Conservation (phyloP, 2,329 filamentous ascomycete species). For the Sodiomyces alkalinus region DNA sequence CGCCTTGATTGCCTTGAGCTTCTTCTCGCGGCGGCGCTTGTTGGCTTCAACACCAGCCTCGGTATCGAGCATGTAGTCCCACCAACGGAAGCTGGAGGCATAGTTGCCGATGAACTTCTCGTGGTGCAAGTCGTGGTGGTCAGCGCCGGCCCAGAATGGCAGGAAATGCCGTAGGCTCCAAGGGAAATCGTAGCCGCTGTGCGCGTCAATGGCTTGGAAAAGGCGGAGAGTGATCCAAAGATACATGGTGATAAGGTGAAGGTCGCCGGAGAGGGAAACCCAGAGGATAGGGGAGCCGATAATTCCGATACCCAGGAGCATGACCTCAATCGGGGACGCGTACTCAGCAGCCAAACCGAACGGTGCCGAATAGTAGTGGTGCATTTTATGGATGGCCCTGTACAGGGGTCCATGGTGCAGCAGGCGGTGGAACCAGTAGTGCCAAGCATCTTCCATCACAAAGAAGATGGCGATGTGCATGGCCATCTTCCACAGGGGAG, state of each 20-base stretch:
- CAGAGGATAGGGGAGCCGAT: slow-evolving; percentile 72
- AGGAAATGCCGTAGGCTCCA: slow-evolving; percentile 93
- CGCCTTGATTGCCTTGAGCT: slow-evolving; percentile 46
- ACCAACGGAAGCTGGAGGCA: slow-evolving; percentile 95
- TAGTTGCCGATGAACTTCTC: slow-evolving; percentile 99
- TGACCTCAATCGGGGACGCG: slow-evolving; percentile 91
- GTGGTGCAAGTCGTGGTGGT: slow-evolving; percentile 94
- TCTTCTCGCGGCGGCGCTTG: slow-evolving; percentile 68
- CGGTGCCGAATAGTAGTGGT: slow-evolving; percentile 96
- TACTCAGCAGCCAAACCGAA: slow-evolving; percentile 96
- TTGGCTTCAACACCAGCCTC: slow-evolving; percentile 80
- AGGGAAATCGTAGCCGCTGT: slow-evolving; percentile 96
- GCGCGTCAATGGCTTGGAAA: slow-evolving; percentile 94
- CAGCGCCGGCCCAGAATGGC: slow-evolving; percentile 93
- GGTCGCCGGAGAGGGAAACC: slow-evolving; percentile 66
- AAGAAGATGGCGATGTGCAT: slow-evolving; percentile 91
- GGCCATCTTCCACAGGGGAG: slow-evolving; percentile 69
- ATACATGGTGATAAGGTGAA: slow-evolving; percentile 98
- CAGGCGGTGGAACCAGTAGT: slow-evolving; percentile 89
- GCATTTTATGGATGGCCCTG: slow-evolving; percentile 95
- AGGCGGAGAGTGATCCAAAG: slow-evolving; percentile 84
- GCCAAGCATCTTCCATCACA: slow-evolving; percentile 90
- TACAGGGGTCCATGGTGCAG: slow-evolving; percentile 94
- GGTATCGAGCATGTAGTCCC: slow-evolving; percentile 89
- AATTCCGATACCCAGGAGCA: slow-evolving; percentile 80